Base-by-base conservation (phyloP, 2,329 filamentous ascomycete species). In the Clathrospora elynae region DNA sequence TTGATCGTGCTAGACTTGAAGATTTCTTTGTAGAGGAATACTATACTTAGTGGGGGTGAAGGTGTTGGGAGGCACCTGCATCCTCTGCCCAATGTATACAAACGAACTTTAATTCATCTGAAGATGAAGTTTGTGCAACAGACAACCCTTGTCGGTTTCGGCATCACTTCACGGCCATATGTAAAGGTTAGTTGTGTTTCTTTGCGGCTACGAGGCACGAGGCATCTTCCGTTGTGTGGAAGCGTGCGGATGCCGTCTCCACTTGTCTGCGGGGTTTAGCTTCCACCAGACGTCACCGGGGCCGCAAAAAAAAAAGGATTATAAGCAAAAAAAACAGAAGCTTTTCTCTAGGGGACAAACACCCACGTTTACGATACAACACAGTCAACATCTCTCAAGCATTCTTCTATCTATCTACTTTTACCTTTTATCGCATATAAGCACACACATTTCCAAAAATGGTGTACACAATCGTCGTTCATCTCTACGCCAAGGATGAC, bases 391-490 rank as follows among this genome's bases (percentile, higher is more conserved):
- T 23, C 20, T 23, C n/a, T n/a, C n/a, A n/a, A n/a, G n/a, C n/a
- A n/a, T n/a, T n/a, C n/a, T n/a, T n/a, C n/a, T 13, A 34, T 12
- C 16, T 10, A 17, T 12, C 24, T 26, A 5, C 24, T 12, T 12
- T 31, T 31, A 30, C 32, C 26, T 31, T 22, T 31, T 31, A 31
- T 26, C 36, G 36, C 13, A 23, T 6, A 23, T 6, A 23, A 23
- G 10, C 20, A 23, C 20, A 6, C 10, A 10, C 10, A 23, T 6
- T 10, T 10, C 6, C 6, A 23, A 78, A 62, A 30, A 85, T 85
- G 82, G 82, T 85, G 55, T 86, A 86, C 72, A 86, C 83, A 48
- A 81, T 86, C 56, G 82, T 84, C 56, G 83, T 85, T 34, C 83
- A 86, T 68, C 77, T 89, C 51, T 82, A 85, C 72, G 84, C 85